Evolutionary conservation across 108 stramenopile species (phyloP), one percentile per base, ranked within the genome.

Genomic region (Nitzschia sp.): DNA sequence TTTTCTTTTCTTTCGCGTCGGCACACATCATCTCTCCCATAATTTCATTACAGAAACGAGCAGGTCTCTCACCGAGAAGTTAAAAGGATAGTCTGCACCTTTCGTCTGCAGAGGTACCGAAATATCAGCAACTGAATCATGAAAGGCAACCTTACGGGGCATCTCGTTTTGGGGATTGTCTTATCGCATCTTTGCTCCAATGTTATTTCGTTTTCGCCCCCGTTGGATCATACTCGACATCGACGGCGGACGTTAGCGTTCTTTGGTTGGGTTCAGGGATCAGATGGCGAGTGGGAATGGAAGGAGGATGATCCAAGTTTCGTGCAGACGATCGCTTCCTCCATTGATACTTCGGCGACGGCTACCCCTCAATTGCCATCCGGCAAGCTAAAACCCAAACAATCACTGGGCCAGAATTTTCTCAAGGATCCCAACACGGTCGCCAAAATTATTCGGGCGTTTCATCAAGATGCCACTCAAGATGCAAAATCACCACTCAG

Each of bases 351-450:
- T 1, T 32, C 60, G 21, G 66, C 85, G n/a, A 63, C 75, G n/a
- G 82, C 86, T 5, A 92, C 93, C 0, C 93, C 93, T 2, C 77
- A 80, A 53, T 65, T 95, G 24, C 93, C 93, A 18, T 64, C 81
- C 8, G 93, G 93, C 45, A 64, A 74, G 4, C 88, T 92, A 60
- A 80, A 79, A 26, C 93, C 93, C 9, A 99, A 99, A 83, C 97
- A 99, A 77, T 93, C 91, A 18, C 75, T 99, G 8, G 98, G 98
- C 36, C 98, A 99, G 74, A 99, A 99, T 59, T 99, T 79, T 66
- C 77, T 99, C 6, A 64, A 85, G 23, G 98, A 99, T 75, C 88
- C 90, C 21, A 99, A 99, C 77, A 97, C 96, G 57, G 95, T 97
- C 5, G 82, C 83, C 42, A 97, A 97, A 66, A 97, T 99, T 38